A percentile compares a stretch with the other conserved stretches of the same genome.
Conservation (phyloP, 805 yeast genomes). For the Hanseniaspora lindneri region DNA sequence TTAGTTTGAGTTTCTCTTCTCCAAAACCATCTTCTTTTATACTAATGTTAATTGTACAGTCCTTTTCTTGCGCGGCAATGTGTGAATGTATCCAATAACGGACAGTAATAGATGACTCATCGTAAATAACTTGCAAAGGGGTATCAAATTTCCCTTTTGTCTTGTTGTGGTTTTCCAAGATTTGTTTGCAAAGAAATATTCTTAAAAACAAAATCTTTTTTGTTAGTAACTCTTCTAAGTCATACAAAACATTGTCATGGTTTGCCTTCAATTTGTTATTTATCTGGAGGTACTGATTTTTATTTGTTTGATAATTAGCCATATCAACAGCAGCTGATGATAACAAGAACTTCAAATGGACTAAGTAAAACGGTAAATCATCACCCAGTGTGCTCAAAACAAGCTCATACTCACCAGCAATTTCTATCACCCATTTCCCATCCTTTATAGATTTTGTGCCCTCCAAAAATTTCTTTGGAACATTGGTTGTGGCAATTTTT, state of each 20-base stretch:
- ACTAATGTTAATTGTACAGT: constrained; percentile 25
- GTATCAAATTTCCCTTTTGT: constrained; percentile 3
- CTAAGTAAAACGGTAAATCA: constrained; percentile 59
- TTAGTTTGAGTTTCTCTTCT: constrained; percentile 17
- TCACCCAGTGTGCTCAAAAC: constrained; percentile 68
- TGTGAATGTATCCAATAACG: constrained; percentile 27
- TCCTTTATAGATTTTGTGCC: constrained; percentile 49
- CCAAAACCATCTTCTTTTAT: constrained; percentile 22
- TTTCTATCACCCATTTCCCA: constrained; percentile 61
- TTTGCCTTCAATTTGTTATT: constrained; percentile 23
- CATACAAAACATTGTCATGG: constrained; percentile 22
- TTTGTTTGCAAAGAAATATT: constrained; percentile 27
- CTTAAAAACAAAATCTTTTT: constrained; percentile 28
- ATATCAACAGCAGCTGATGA: constrained; percentile 13
- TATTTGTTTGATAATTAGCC: constrained; percentile 17
- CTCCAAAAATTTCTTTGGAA: constrained; percentile 50
- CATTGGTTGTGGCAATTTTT: constrained; percentile 54
- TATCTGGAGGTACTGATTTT: constrained; percentile 24
- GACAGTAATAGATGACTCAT: constrained; percentile 26
- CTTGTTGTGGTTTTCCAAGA: constrained; percentile 19
- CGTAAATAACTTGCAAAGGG: constrained; percentile 20
- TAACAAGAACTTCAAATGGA: constrained; percentile 61
- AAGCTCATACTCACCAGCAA: constrained; percentile 55
- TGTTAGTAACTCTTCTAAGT: constrained; percentile 27
- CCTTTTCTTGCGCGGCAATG: constrained; percentile 10